Conservation (phyloP, 1,139 yeast genomes). For the Hyphopichia khmerensis region DNA sequence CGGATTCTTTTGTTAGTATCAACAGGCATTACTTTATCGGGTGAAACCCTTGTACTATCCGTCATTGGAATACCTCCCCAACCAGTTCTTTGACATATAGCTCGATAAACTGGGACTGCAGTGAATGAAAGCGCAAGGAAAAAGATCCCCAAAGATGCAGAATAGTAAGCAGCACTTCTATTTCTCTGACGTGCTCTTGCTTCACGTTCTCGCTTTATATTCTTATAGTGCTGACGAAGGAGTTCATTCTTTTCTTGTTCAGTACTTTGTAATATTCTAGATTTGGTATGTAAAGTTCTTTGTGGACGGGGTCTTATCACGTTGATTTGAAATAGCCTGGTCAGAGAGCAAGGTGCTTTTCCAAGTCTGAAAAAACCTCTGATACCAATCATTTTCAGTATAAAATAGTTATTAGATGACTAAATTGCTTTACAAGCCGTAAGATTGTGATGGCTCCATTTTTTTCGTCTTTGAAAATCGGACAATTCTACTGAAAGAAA, state of each 20-base stretch:
- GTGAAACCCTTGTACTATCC: conserved; percentile 73
- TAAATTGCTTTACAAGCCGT: too few relatives aligned
- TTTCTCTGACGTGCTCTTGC: conserved; percentile 32
- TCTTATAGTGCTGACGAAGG: conserved; percentile 11
- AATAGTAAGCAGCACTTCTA: conserved; percentile 65
- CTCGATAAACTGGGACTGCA: conserved; percentile 90
- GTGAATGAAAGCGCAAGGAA: conserved; percentile 84
- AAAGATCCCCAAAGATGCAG: conserved; percentile 67
- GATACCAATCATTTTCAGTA: neutral
- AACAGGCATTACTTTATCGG: conserved; percentile 86
- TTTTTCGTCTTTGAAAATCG: neutral
- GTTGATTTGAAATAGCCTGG: neutral
- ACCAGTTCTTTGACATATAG: conserved; percentile 92
- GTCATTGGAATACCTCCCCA: conserved; percentile 96
- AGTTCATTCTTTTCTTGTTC: conserved; percentile 4
- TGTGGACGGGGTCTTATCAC: neutral
- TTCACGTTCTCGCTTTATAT: conserved; percentile 21
- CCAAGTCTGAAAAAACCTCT: neutral
- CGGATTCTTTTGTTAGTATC: conserved; percentile 80
- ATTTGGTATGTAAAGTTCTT: neutral
- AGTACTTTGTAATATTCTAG: neutral
- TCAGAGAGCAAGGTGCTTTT: neutral
- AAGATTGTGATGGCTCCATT: neutral
- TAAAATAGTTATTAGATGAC: neutral
- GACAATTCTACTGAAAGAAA: neutral